Base-by-base conservation (phyloP, 2,329 filamentous ascomycete genomes). In the Aspergillus eucalypticola region DNA sequence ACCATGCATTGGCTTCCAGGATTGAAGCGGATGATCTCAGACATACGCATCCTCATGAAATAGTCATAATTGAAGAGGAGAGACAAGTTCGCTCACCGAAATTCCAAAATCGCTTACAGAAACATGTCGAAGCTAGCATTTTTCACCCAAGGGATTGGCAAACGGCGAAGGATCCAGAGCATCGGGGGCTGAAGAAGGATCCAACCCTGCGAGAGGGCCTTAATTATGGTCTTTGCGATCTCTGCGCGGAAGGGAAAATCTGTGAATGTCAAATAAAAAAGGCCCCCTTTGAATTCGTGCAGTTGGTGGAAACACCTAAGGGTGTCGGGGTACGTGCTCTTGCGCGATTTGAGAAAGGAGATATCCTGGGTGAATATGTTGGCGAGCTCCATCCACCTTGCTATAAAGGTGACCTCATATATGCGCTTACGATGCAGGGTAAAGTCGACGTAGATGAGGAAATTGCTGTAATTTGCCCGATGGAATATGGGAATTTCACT, bases 271-370 rank as follows among this genome's bases (percentile, higher is more conserved):
- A 17, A 3, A 7, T 68, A 8, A 38, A 46, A 8, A 63, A 60
- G 41, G 62, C 66, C 5, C 56, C 75, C 10, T 63, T 74, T n/a
- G 74, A 77, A 52, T 62, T 76, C 1, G 56, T 66, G 23, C 66
- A 75, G 27, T 73, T 71, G 48, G 64, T 63, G 8, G 21, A 21
- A 1, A 71, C 61, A n/a, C 70, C n/a, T 1, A 71, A 58, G 21
- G 73, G 73, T 15, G 60, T 70, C n/a, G 74, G 74, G 1, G 65
- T 75, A 8, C 71, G 74, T 11, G 56, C 68, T 8, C 66, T 77
- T 7, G 32, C 63, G 5, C 64, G 61, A 8, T 69, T 75, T 62
- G 60, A 62, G 10, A 46, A 56, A 13, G 64, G 66, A 2, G 66
- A 71, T 6, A 60, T 69, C 8, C 61, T 64, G 21, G 62, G 52